These are phyloP conservation scores for Cerrena zonata DNA, from an alignment of 1,284 basidiomycete species.

Conservation along the genomic window DNA sequence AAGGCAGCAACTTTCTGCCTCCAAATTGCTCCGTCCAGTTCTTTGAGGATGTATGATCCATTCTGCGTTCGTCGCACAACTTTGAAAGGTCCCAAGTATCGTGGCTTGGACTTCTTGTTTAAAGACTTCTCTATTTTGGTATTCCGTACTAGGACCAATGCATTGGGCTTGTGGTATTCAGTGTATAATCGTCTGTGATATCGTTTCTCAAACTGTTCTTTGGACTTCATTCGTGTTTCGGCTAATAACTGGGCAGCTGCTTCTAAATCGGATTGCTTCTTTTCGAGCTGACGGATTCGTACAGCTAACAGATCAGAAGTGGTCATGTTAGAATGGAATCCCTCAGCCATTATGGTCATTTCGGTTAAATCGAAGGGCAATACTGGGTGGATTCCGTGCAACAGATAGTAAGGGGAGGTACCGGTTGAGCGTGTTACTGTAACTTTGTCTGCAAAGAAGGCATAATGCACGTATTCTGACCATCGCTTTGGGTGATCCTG, in stretches of 20 bases:
- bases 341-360: slow-evolving; percentile 4
- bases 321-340: background rate
- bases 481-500: slow-evolving; percentile 1
- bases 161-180: background rate
- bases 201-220: slow-evolving; percentile 2
- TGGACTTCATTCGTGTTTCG: slow-evolving; percentile 1
- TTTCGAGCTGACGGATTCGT: slow-evolving; percentile 7
- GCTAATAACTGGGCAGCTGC: background rate
- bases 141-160: slow-evolving; percentile 1
- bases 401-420: slow-evolving; percentile 6
- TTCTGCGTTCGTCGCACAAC: background rate
- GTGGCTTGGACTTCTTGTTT: background rate
- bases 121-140: background rate
- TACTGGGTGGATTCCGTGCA: slow-evolving; percentile 7
- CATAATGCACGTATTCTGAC: no score
- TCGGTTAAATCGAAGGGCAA: slow-evolving; percentile 10
- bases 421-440: slow-evolving; percentile 4
- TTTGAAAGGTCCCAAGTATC: slow-evolving; percentile 5
- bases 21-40: background rate
- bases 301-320: slow-evolving; percentile 1
- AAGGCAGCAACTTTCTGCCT: no score
- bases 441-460: slow-evolving; percentile 6
- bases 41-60: slow-evolving; percentile 1
- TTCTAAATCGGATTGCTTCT: slow-evolving; percentile 2
- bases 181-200: background rate